phyloP scores from a whole-genome alignment of 805 yeast genomes.

The Candida michaelii region DNA sequence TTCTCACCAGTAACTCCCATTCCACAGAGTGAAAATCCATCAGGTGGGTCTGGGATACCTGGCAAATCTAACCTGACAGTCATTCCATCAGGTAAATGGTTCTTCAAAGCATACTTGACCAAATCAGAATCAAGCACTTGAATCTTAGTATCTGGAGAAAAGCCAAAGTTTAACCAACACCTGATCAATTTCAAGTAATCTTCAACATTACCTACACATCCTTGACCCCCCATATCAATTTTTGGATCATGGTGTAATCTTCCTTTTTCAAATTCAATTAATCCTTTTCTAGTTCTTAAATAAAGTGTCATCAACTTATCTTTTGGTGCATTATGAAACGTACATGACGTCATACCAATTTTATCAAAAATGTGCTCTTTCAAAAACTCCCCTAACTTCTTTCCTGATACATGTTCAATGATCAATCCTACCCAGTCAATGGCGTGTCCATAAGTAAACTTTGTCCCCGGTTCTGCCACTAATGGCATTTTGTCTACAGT shows the following conservation, averaged over 20 bases:
- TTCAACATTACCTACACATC: constrained; percentile 35
- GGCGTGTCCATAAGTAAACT: constrained; percentile 38
- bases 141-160: constrained; percentile 36
- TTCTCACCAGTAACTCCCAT: constrained; percentile 26
- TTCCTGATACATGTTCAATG: constrained; percentile 33
- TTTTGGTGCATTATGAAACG: constrained; percentile 21
- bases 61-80: constrained; percentile 17
- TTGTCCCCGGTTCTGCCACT: constrained; percentile 38
- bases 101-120: constrained; percentile 30
- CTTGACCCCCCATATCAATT: constrained; percentile 47
- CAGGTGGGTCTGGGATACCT: constrained; percentile 18
- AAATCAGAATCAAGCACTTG: constrained; percentile 28
- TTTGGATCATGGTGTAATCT: constrained; percentile 19
- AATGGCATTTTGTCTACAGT: constrained; percentile 26
- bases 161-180: constrained; percentile 40
- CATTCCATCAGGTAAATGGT: constrained; percentile 32
- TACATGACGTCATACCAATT: constrained; percentile 32
- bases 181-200: constrained; percentile 41
- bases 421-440: constrained; percentile 41
- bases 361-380: constrained; percentile 31
- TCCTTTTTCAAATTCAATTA: constrained; percentile 4
- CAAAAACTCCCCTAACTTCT: constrained; percentile 31
- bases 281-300: constrained; percentile 17
- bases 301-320: constrained; percentile 18
- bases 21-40: constrained; percentile 38